Evolutionary conservation across 1,139 yeast species (phyloP).

Genomic region (Wickerhamomyces sp.): DNA sequence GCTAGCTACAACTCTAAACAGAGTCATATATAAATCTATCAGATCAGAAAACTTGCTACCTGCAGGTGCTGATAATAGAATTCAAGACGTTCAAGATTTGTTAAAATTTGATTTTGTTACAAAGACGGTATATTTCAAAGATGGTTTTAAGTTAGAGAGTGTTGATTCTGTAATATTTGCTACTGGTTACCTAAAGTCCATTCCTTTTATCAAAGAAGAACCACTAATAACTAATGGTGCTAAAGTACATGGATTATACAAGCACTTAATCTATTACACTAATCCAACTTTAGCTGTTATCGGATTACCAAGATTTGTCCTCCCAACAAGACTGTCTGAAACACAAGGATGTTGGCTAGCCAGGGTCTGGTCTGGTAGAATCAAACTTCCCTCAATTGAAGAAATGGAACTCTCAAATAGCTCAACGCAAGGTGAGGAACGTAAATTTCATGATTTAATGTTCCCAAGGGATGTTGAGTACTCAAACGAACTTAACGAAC

Average conservation of each 20-base stretch:
- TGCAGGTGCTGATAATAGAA: conserved; percentile 33
- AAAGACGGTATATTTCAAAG: conserved; percentile 23
- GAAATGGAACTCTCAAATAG: conserved; percentile 23
- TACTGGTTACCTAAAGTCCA: conserved; percentile 42
- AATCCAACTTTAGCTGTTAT: conserved; percentile 41
- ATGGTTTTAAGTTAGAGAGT: conserved; percentile 31
- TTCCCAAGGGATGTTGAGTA: conserved; percentile 24
- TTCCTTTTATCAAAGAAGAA: conserved; percentile 33
- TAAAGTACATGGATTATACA: conserved; percentile 20
- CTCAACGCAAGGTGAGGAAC: conserved; percentile 16
- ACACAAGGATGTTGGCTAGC: conserved; percentile 28
- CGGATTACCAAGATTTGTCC: conserved; percentile 24
- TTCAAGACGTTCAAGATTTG: conserved; percentile 27
- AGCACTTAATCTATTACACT: conserved; percentile 22
- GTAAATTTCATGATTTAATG: conserved; percentile 23
- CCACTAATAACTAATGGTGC: conserved; percentile 24
- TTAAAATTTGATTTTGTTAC: conserved; percentile 29
- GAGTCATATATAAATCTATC: conserved; percentile 24
- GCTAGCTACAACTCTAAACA: conserved; percentile 17
- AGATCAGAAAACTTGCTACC: conserved; percentile 21
- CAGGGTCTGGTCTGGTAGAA: conserved; percentile 26
- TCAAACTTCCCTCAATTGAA: conserved; percentile 15
- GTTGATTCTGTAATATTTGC: conserved; percentile 40
- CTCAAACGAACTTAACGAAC: conserved; percentile 19
- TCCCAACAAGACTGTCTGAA: conserved; percentile 27